These are phyloP conservation scores for Brassica nigra DNA, from an alignment of 345 rosid genomes.

Conservation along the genomic window DNA sequence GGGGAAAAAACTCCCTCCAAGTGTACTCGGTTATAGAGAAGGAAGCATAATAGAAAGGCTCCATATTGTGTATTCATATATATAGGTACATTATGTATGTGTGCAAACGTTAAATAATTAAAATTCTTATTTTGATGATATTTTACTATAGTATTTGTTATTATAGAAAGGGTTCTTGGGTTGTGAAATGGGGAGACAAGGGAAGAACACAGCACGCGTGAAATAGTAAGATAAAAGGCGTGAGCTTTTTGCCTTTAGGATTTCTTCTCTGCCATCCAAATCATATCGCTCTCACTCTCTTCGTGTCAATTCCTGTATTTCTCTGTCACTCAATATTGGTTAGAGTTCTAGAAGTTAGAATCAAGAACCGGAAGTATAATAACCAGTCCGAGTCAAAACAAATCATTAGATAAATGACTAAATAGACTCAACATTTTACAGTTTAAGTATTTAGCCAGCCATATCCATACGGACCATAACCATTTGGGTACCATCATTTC, in stretches of 20 bases:
- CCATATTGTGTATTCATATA: slow-evolving; percentile 9
- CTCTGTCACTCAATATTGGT: background rate
- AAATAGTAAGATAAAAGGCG: slow-evolving; percentile 43
- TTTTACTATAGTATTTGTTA: slow-evolving; percentile 9
- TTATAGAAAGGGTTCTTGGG: slow-evolving; percentile 47
- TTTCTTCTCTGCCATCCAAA: slow-evolving; percentile 29
- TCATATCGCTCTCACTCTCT: slow-evolving; percentile 35
- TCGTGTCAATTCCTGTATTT: background rate
- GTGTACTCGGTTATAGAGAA: slow-evolving; percentile 12
- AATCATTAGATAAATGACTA: background rate
- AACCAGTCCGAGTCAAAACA: background rate
- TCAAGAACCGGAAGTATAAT: background rate
- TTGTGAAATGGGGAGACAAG: slow-evolving; percentile 53
- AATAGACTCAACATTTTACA: background rate
- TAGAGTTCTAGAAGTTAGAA: background rate
- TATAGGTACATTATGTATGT: slow-evolving; percentile 12
- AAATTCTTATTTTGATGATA: background rate
- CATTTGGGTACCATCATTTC: background rate
- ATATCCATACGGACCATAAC: background rate
- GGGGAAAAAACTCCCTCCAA: slow-evolving; percentile 2
- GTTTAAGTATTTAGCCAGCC: background rate
- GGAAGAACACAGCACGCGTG: slow-evolving; percentile 55
- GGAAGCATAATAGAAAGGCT: slow-evolving; percentile 20
- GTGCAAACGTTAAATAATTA: background rate
- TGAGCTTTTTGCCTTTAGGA: slow-evolving; percentile 31